These are phyloP conservation scores for Pseudevernia furfuracea DNA, from an alignment of 495 filamentous ascomycete species.

Conservation along the genomic window DNA sequence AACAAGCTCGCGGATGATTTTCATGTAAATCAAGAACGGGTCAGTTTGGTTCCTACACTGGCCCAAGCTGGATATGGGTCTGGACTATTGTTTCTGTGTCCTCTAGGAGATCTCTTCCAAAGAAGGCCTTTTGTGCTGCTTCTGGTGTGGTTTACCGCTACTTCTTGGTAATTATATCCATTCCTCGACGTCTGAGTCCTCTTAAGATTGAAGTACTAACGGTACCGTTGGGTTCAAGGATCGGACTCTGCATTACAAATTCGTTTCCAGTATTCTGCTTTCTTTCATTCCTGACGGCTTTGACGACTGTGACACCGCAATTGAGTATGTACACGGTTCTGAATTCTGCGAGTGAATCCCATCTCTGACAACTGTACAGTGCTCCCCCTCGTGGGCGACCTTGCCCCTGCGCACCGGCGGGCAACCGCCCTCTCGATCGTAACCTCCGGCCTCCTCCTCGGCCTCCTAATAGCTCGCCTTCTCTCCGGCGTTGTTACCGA, in stretches of 20 bases:
- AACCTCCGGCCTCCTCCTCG: conserved; percentile 68
- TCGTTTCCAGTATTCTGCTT: conserved; percentile 57
- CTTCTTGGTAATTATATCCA: conserved; percentile 44
- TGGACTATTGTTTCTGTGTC: conserved; percentile 69
- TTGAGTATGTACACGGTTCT: conserved; percentile 26
- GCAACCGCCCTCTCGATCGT: conserved; percentile 64
- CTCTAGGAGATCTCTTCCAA: conserved; percentile 65
- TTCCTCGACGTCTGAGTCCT: neutral
- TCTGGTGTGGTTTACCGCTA: conserved; percentile 59
- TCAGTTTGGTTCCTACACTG: conserved; percentile 62
- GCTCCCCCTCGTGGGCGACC: conserved; percentile 76
- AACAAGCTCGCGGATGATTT: conserved; percentile 57
- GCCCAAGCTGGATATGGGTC: conserved; percentile 75
- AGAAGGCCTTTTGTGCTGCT: conserved; percentile 62
- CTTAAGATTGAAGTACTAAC: conserved; percentile 1
- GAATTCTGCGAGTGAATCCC: neutral
- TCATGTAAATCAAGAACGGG: conserved; percentile 47
- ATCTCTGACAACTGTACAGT: conserved; percentile 42
- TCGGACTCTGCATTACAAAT: conserved; percentile 62
- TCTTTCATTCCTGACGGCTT: conserved; percentile 59
- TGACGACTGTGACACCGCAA: conserved; percentile 71
- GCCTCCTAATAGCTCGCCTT: conserved; percentile 68
- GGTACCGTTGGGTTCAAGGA: conserved; percentile 30
- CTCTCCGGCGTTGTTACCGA: conserved; percentile 68
- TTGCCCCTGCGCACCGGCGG: conserved; percentile 61